phyloP scores from a whole-genome alignment of 2,329 filamentous ascomycete genomes.

The Arachnopeziza araneosa region DNA sequence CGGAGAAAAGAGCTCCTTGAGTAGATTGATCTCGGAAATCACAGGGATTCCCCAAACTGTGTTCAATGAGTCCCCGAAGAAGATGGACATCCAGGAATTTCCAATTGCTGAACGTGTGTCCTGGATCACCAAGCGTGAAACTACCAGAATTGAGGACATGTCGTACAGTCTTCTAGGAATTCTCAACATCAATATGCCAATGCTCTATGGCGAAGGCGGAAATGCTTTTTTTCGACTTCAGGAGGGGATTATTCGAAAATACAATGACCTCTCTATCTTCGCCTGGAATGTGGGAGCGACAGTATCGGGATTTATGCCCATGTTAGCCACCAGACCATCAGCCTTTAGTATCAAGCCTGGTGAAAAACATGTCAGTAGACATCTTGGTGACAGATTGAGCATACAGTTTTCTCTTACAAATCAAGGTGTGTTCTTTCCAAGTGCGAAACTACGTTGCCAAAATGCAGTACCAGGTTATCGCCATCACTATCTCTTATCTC shows the following conservation, averaged over 20 bases:
- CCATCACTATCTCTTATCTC: constrained; percentile 1
- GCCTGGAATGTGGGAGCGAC: constrained; percentile 21
- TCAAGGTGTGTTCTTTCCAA: constrained; percentile 6
- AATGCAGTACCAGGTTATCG: constrained; percentile 3
- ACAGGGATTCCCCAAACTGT: not conserved
- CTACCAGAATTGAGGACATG: constrained; percentile 34
- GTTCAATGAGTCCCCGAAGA: not conserved
- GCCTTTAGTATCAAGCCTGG: not conserved
- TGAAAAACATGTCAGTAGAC: not conserved
- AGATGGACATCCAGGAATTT: constrained; percentile 1
- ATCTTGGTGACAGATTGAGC: constrained; percentile 3
- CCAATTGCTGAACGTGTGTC: constrained; percentile 33
- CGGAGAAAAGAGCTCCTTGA: constrained; percentile 1
- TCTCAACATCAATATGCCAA: constrained; percentile 38
- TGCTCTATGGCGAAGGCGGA: constrained; percentile 35
- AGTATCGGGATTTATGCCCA: not conserved
- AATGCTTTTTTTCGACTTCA: constrained; percentile 32
- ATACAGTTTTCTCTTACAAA: constrained; percentile 7
- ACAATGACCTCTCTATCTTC: constrained; percentile 28
- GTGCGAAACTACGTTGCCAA: constrained; percentile 2
- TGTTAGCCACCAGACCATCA: constrained; percentile 2
- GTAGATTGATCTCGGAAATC: not conserved
- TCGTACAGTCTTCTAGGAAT: constrained; percentile 40
- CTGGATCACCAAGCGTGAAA: constrained; percentile 34
- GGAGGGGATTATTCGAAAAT: constrained; percentile 31